Evolutionary conservation across 371 early-diverging fungal species (phyloP).

Genomic region (Lichtheimia ornata): DNA sequence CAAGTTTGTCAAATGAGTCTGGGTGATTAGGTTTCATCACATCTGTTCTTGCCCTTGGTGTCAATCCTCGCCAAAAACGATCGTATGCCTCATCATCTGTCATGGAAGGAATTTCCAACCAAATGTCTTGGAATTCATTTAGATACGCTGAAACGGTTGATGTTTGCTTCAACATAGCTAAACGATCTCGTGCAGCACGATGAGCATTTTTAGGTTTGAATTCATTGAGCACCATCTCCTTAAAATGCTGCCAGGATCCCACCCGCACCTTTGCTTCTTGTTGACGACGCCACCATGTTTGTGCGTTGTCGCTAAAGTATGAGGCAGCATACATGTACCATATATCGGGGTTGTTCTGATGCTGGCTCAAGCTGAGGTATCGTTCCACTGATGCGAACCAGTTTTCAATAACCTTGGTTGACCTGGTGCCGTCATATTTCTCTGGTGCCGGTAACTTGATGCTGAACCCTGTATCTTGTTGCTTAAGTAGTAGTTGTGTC

Average conservation of each 20-base stretch:
- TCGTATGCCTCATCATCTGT: constrained; percentile 11
- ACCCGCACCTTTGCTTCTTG: not conserved
- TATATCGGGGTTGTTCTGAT: too few species aligned
- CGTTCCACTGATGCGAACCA: not conserved
- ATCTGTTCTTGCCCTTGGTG: too few species aligned
- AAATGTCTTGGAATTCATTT: not conserved
- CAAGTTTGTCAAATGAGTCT: too few species aligned
- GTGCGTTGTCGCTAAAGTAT: not conserved
- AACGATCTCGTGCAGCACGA: too few species aligned
- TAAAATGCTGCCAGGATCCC: not conserved
- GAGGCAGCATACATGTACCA: not conserved
- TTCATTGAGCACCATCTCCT: not conserved
- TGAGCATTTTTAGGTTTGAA: too few species aligned
- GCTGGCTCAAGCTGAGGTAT: not conserved
- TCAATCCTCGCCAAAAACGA: not conserved
- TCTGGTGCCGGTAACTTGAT: too few species aligned
- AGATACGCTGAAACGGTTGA: constrained; percentile 1
- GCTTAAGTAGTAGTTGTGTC: too few species aligned
- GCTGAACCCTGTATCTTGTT: too few species aligned
- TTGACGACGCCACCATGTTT: constrained; percentile 1
- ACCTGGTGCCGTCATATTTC: too few species aligned
- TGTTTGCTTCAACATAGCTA: not conserved
- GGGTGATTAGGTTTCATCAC: too few species aligned
- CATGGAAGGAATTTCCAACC: not conserved
- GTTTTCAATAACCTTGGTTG: too few species aligned